These are phyloP conservation scores for Hypericum perforatum DNA, from an alignment of 345 rosid genomes.

Conservation along the genomic window DNA sequence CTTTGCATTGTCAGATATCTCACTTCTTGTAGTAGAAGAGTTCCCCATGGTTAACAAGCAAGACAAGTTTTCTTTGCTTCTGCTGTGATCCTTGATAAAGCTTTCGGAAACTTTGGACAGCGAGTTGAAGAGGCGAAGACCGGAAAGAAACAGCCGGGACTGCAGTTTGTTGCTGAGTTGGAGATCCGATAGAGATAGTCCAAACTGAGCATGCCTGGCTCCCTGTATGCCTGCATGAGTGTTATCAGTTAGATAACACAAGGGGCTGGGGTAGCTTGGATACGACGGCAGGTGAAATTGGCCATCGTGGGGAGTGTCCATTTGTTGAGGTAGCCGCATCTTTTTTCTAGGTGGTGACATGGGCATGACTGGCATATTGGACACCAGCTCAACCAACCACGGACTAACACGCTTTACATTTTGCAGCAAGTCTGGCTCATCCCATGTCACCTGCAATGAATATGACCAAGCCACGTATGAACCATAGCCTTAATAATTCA, in stretches of 20 bases:
- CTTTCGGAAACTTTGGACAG: conserved; percentile 35
- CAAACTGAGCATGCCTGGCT: conserved; percentile 10
- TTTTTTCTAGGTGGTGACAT: conserved; percentile 5
- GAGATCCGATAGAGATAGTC: conserved; percentile 1
- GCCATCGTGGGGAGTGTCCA: conserved; percentile 1
- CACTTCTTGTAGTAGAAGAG: conserved; percentile 33
- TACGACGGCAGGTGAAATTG: conserved; percentile 5
- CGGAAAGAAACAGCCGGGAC: conserved; percentile 44
- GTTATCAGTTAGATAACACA: neutral
- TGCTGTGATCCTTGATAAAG: conserved; percentile 19
- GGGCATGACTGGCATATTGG: conserved; percentile 1
- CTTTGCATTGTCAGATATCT: conserved; percentile 43
- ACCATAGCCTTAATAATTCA: too few relatives aligned
- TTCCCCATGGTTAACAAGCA: conserved; percentile 71
- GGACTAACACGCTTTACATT: conserved; percentile 6
- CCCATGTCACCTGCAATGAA: conserved; percentile 7
- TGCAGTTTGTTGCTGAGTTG: conserved; percentile 30
- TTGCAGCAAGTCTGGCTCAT: conserved; percentile 9
- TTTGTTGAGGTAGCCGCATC: neutral
- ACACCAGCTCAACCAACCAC: conserved; percentile 2
- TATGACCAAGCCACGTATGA: too few relatives aligned
- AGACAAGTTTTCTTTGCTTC: conserved; percentile 44
- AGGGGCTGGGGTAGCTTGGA: conserved; percentile 5
- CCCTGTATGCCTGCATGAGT: conserved; percentile 12
- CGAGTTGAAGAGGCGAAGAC: conserved; percentile 38